phyloP scores from a whole-genome alignment of 2,329 filamentous ascomycete genomes.

The Mollisia scopiformis region DNA sequence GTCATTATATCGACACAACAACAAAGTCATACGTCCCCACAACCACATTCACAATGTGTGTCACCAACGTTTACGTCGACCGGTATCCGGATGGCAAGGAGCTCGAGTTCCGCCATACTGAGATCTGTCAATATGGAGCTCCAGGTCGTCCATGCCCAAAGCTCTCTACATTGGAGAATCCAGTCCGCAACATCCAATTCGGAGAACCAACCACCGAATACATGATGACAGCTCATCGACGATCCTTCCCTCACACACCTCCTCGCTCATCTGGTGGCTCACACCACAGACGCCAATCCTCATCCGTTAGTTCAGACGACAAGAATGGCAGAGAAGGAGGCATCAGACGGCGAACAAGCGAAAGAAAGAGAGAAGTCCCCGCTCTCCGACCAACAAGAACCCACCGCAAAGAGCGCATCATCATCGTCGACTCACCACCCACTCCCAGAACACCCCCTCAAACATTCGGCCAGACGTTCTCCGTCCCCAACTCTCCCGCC shows the following conservation, averaged over 20 bases:
- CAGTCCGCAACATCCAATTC: conserved; percentile 42
- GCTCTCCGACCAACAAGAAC: conserved; percentile 25
- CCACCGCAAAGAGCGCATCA: conserved; percentile 45
- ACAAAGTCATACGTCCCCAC: conserved; percentile 18
- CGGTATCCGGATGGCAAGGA: conserved; percentile 49
- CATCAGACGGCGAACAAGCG: conserved; percentile 44
- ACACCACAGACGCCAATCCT: conserved; percentile 37
- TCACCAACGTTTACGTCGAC: conserved; percentile 50
- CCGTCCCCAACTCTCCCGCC: conserved; percentile 35
- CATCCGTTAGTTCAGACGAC: conserved; percentile 31
- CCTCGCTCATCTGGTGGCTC: conserved; percentile 27
- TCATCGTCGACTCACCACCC: conserved; percentile 49
- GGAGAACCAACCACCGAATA: conserved; percentile 38
- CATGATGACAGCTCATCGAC: conserved; percentile 40
- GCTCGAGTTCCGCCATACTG: conserved; percentile 39
- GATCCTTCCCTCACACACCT: conserved; percentile 29
- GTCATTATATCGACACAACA: not conserved
- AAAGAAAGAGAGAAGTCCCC: conserved; percentile 36
- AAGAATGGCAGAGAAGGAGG: conserved; percentile 38
- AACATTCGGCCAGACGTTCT: conserved; percentile 43
- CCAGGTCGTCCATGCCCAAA: conserved; percentile 45
- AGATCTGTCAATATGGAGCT: conserved; percentile 44
- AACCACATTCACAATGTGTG: conserved; percentile 51
- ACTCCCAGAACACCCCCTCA: conserved; percentile 52
- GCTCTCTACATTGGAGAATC: conserved; percentile 45